phyloP scores from a whole-genome alignment of 129 eudicot genomes.

The Cynara cardunculus region DNA sequence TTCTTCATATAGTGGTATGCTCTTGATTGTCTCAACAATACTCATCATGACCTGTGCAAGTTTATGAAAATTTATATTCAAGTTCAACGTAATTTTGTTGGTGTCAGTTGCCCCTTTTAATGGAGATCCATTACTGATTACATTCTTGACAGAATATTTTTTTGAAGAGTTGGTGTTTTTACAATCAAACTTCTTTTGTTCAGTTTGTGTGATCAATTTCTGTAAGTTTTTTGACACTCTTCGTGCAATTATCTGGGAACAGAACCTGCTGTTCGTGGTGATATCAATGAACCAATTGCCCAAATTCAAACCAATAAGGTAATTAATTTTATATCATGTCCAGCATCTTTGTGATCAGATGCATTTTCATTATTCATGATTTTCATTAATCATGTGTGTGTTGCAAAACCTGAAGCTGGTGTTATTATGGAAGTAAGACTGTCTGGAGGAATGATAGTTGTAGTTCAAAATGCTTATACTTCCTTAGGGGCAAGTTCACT shows the following conservation, averaged over 20 bases:
- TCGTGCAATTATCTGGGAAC: conserved; percentile 2
- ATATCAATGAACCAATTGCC: not conserved
- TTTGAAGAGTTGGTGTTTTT: not conserved
- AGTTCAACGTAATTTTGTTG: conserved; percentile 1
- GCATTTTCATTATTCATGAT: no score
- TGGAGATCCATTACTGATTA: not conserved
- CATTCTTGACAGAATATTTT: not conserved
- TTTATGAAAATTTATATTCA: not conserved
- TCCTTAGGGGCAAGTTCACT: not conserved
- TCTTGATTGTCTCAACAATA: conserved; percentile 7
- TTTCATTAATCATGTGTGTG: not conserved
- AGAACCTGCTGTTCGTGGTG: conserved; percentile 18
- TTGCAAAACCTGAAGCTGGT: not conserved
- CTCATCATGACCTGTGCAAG: not conserved
- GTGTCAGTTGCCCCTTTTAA: not conserved
- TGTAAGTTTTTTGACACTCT: conserved; percentile 7
- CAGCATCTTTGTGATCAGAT: not conserved
- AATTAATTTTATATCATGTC: not conserved
- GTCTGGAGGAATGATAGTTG: not conserved
- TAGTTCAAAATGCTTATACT: not conserved
- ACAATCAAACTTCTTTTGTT: not conserved
- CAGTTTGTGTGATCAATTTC: not conserved
- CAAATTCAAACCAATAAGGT: not conserved
- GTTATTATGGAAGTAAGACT: not conserved
- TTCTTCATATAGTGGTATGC: conserved; percentile 33